These are phyloP conservation scores for Suillus americanus DNA, from an alignment of 768 basidiomycete genomes.

Conservation along the genomic window DNA sequence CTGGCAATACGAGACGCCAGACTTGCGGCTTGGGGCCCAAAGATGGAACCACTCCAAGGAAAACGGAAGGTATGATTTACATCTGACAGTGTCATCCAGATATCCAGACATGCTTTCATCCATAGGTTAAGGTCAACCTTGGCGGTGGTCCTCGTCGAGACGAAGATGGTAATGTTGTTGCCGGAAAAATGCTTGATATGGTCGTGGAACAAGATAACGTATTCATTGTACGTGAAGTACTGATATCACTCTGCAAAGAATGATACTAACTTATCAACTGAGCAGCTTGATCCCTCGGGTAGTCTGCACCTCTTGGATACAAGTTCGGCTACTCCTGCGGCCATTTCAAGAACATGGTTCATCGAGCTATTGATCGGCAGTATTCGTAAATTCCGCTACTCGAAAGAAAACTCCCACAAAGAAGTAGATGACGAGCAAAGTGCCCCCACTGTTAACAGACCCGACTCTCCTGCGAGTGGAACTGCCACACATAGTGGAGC, in stretches of 20 bases:
- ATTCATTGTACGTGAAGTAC: slow-evolving; percentile 53
- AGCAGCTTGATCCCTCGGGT: slow-evolving; percentile 62
- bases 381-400: slow-evolving; percentile 12
- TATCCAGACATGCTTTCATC: slow-evolving; percentile 4
- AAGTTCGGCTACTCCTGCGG: slow-evolving; percentile 56
- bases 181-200: slow-evolving; percentile 69
- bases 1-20: slow-evolving; percentile 60
- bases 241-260: not conserved
- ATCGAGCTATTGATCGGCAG: slow-evolving; percentile 39
- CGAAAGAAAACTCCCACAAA: slow-evolving; percentile 20
- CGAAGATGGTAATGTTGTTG: slow-evolving; percentile 52
- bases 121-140: slow-evolving; percentile 70
- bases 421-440: slow-evolving; percentile 25
- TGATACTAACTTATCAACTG: not conserved
- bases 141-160: slow-evolving; percentile 51
- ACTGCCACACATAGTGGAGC: slow-evolving; percentile 36
- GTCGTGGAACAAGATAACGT: slow-evolving; percentile 76
- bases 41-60: slow-evolving; percentile 59
- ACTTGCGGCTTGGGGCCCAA: slow-evolving; percentile 80
- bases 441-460: slow-evolving; percentile 37
- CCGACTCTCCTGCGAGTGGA: slow-evolving; percentile 45
- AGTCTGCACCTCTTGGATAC: slow-evolving; percentile 57
- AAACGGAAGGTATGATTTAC: slow-evolving; percentile 60
- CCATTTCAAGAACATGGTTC: slow-evolving; percentile 70
- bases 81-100: not conserved